These are phyloP conservation scores for Metarhizium humberi DNA, from an alignment of 2,329 filamentous ascomycete genomes.

Conservation along the genomic window DNA sequence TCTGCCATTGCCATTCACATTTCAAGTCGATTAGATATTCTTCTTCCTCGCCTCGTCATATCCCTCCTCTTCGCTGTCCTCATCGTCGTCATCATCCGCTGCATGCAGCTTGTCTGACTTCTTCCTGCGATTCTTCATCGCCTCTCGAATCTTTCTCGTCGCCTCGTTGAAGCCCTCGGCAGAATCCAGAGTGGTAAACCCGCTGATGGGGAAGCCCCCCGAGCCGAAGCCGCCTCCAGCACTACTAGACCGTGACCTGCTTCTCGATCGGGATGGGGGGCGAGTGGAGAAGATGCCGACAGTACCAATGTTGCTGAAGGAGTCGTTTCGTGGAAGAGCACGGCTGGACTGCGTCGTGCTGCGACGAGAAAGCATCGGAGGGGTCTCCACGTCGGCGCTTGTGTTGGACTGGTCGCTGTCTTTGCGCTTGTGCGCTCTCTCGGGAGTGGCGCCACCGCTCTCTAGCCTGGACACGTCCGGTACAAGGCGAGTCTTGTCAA, in stretches of 20 bases:
- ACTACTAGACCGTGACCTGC: constrained; percentile 61
- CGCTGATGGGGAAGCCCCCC: constrained; percentile 55
- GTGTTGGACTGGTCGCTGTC: constrained; percentile 41
- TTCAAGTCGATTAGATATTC: constrained; percentile 16
- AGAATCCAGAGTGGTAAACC: constrained; percentile 58
- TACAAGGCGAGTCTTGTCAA: constrained; percentile 66
- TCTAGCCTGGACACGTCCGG: constrained; percentile 39
- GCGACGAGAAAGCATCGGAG: constrained; percentile 31
- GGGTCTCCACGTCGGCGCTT: constrained; percentile 27
- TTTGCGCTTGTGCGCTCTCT: constrained; percentile 23
- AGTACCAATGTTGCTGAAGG: constrained; percentile 79
- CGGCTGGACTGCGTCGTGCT: constrained; percentile 46
- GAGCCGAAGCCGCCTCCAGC: constrained; percentile 53
- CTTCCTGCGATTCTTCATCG: constrained; percentile 60
- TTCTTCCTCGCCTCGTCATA: constrained; percentile 35
- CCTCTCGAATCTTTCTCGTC: constrained; percentile 71
- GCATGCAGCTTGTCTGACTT: constrained; percentile 36
- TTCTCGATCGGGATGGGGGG: constrained; percentile 70
- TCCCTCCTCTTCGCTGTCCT: constrained; percentile 33
- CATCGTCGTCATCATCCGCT: constrained; percentile 25
- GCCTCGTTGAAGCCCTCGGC: constrained; percentile 73
- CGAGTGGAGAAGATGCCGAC: constrained; percentile 87
- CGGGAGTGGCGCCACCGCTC: constrained; percentile 16
- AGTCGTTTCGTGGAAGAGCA: constrained; percentile 73
- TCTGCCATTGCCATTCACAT: background rate